phyloP scores from a whole-genome alignment of 345 rosid genomes.

The Acer yangbiense region DNA sequence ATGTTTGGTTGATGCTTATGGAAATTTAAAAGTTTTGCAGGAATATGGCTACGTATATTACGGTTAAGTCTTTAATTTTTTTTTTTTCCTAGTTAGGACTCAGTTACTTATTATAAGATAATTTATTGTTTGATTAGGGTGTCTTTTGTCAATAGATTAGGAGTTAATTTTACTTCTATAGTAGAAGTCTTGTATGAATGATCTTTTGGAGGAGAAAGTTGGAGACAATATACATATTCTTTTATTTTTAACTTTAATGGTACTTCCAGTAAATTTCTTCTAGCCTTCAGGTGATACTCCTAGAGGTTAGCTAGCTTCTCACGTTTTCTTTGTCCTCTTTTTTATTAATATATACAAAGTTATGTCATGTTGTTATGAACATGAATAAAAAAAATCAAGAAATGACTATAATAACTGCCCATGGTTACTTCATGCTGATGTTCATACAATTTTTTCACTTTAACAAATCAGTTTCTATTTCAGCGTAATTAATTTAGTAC shows the following conservation, averaged over 20 bases:
- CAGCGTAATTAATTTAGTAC: too few relatives aligned
- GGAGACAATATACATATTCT: not conserved
- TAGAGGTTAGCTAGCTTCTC: not conserved
- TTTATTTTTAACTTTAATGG: not conserved
- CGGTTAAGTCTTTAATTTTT: too few relatives aligned
- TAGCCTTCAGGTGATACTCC: not conserved
- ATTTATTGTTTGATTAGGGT: not conserved
- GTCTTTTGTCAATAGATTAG: not conserved
- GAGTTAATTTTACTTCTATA: not conserved
- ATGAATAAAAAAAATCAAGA: too few relatives aligned
- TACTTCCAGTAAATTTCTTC: not conserved
- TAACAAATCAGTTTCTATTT: too few relatives aligned
- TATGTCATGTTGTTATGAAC: not conserved
- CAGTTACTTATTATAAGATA: not conserved
- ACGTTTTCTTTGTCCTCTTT: too few relatives aligned
- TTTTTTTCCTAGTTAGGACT: not conserved
- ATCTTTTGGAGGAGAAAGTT: not conserved
- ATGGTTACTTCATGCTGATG: too few relatives aligned
- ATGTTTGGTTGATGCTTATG: not conserved
- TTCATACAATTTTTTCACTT: too few relatives aligned
- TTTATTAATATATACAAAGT: not conserved
- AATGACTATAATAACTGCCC: too few relatives aligned
- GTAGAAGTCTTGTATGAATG: not conserved
- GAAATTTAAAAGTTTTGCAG: not conserved
- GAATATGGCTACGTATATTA: not conserved